These are phyloP conservation scores for Endocalyx cinctus DNA, from an alignment of 2,329 filamentous ascomycete species.

Conservation along the genomic window DNA sequence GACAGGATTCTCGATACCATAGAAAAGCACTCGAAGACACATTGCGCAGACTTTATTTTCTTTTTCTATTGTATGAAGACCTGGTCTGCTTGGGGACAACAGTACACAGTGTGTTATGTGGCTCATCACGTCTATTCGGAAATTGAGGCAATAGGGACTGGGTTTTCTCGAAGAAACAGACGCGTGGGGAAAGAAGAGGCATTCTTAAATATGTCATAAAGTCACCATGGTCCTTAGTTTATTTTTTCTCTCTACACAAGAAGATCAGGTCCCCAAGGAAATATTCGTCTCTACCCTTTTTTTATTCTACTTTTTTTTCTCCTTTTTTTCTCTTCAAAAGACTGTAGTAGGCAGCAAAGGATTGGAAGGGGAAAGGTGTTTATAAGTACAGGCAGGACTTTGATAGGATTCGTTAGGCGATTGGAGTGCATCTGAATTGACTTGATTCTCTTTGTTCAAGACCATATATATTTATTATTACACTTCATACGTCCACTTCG, in stretches of 20 bases:
- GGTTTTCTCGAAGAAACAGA: no score
- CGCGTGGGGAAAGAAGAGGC: slow-evolving; percentile 9
- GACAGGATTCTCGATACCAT: no score
- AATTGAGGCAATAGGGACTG: no score
- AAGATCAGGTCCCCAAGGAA: no score
- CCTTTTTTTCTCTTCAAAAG: slow-evolving; percentile 24
- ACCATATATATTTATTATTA: not conserved
- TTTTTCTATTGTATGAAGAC: no score
- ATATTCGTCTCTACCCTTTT: slow-evolving; percentile 11
- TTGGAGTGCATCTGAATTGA: slow-evolving; percentile 30
- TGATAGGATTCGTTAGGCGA: slow-evolving; percentile 29
- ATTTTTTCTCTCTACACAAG: slow-evolving; percentile 14
- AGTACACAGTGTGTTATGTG: no score
- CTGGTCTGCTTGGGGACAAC: no score
- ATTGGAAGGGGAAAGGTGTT: slow-evolving; percentile 24
- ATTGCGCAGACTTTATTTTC: no score
- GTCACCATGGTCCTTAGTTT: no score
- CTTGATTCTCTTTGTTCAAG: slow-evolving; percentile 22
- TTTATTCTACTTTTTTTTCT: slow-evolving; percentile 23
- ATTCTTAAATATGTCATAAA: slow-evolving; percentile 13
- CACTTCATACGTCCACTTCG: not conserved
- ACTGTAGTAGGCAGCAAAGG: slow-evolving; percentile 23
- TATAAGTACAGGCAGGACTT: slow-evolving; percentile 28
- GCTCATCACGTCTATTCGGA: no score
- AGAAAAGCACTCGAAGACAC: no score